A percentile compares a stretch with the other conserved stretches of the same genome.
These are phyloP conservation scores for Parascedosporium putredinis DNA, from an alignment of 2,329 filamentous ascomycete species.

Conservation along the genomic window DNA sequence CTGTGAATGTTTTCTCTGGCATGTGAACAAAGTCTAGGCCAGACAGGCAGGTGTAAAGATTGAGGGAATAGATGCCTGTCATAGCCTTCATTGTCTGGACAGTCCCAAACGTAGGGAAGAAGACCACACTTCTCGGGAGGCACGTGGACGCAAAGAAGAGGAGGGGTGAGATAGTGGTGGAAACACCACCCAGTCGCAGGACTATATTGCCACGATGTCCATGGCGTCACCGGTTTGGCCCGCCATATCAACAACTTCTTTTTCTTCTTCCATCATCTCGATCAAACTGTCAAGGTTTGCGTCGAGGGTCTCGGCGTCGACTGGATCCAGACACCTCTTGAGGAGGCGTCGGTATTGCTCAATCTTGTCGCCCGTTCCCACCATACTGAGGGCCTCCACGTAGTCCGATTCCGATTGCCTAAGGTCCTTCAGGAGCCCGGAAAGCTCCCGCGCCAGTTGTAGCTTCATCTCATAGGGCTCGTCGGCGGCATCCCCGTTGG, in stretches of 20 bases:
- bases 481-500: conserved; percentile 34
- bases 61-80: too few species aligned
- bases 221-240: conserved; percentile 18
- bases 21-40: too few species aligned
- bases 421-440: conserved; percentile 47
- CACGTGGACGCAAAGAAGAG: too few species aligned
- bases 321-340: conserved; percentile 55
- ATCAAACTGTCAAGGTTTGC: conserved; percentile 50
- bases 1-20: too few species aligned
- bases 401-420: conserved; percentile 55
- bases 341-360: conserved; percentile 63
- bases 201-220: conserved; percentile 13
- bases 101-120: too few species aligned
- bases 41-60: too few species aligned
- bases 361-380: conserved; percentile 63
- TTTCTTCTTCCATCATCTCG: conserved; percentile 53
- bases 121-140: too few species aligned
- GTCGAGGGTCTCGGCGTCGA: conserved; percentile 59
- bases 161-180: too few species aligned
- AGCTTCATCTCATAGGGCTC: conserved; percentile 46
- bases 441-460: conserved; percentile 46
- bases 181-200: too few species aligned
- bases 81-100: too few species aligned
- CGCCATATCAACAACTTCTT: conserved; percentile 29
- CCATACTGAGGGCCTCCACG: conserved; percentile 55